Evolutionary conservation across 768 basidiomycete genomes (phyloP).

Genomic region (Podaxis carcinomalis): DNA sequence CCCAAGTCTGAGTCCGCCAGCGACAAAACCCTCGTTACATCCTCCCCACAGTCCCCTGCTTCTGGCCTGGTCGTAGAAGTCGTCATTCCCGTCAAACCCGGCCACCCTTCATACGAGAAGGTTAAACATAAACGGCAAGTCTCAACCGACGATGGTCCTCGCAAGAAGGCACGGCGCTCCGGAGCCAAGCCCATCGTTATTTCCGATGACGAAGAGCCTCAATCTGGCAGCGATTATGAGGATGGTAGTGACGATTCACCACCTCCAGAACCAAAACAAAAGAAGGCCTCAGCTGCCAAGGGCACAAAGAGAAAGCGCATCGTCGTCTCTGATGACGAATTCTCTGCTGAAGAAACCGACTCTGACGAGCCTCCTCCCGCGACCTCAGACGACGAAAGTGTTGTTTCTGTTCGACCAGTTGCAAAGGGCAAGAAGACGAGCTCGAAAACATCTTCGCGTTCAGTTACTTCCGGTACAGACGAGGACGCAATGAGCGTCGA

Average conservation of each 20-base stretch:
- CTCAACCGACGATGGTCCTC: constrained; percentile 32
- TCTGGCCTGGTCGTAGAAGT: constrained; percentile 53
- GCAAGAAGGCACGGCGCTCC: constrained; percentile 36
- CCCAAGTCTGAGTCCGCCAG: constrained; percentile 1
- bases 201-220: constrained; percentile 45
- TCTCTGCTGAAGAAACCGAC: constrained; percentile 12
- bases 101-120: constrained; percentile 14
- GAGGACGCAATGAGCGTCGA: constrained; percentile 59
- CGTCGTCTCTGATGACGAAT: constrained; percentile 16
- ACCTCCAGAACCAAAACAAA: constrained; percentile 20
- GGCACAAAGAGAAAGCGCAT: constrained; percentile 8
- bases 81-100: constrained; percentile 38
- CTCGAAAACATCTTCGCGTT: constrained; percentile 17
- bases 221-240: constrained; percentile 25
- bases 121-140: constrained; percentile 25
- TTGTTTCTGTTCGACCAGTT: neutral
- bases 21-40: neutral
- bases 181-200: constrained; percentile 39
- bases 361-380: constrained; percentile 13
- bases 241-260: constrained; percentile 18
- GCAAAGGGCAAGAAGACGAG: constrained; percentile 16
- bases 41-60: constrained; percentile 11
- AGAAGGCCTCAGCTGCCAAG: constrained; percentile 16
- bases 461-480: constrained; percentile 23
- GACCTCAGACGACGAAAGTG: constrained; percentile 12